Base-by-base conservation (phyloP, 2,329 filamentous ascomycete species). In the Elsinoe arachidis region DNA sequence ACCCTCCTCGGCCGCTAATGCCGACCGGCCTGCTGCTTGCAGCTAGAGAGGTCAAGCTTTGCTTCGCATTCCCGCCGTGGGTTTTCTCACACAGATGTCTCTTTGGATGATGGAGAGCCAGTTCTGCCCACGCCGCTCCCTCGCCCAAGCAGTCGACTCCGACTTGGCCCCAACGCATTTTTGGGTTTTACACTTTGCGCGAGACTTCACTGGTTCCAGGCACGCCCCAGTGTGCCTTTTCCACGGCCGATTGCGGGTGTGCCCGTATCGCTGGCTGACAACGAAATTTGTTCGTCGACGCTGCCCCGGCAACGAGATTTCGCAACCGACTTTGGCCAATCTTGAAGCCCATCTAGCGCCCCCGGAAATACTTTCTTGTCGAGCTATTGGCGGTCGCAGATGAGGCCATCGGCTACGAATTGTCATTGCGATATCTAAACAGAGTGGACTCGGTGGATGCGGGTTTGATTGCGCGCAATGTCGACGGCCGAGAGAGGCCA, bases 281-380 rank as follows among this genome's bases (percentile, higher is more conserved):
- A 56, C 19, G 54, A 56, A 56, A 56, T 56, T 56, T 56, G 54
- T 56, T 37, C 54, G 41, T 47, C 23, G 26, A 49, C 37, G 53
- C 41, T 56, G 54, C 54, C 54, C 44, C 47, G 33, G 54, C 54
- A 56, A 56, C 54, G 38, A 56, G 49, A 53, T 53, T 53, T 51
- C 46, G 15, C 46, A 53, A 35, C 33, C 49, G 35, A 23, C 49
- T 38, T 51, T 26, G 37, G 49, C 26, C 49, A 37, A 53, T 53
- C 19, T 53, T 34, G 17, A 14, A 37, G 26, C 26, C 26, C 26
- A 30, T 53, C 49, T 53, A 53, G 49, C 34, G 49, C 35, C n/a
- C 49, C n/a, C 49, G 49, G 49, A 35, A 53, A 53, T 39, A 53
- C 5, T 35, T 15, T 51, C 12, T 23, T 23, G 23, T 51, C 21